phyloP scores from a whole-genome alignment of 2,329 filamentous ascomycete genomes.

The Alternaria postmessia region DNA sequence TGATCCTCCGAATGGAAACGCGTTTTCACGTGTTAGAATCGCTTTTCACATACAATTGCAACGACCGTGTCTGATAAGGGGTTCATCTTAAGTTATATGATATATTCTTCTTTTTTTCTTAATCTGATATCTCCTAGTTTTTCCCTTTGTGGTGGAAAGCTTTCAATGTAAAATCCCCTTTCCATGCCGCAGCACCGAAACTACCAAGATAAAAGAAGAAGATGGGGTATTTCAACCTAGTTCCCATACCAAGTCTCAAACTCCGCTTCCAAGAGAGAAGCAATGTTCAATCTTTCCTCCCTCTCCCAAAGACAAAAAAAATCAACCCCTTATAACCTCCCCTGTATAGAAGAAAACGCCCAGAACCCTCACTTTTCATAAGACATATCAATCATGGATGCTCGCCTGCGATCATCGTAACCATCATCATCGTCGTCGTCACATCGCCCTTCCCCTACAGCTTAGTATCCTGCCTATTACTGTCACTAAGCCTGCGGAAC shows the following conservation, averaged over 20 bases:
- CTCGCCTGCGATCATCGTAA: constrained; percentile 8
- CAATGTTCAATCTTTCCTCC: not conserved
- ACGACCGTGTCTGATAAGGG: no score
- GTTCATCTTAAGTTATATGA: no score
- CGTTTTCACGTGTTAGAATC: not conserved
- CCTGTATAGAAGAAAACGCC: constrained; percentile 3
- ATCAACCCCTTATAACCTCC: not conserved
- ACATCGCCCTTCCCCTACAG: constrained; percentile 28
- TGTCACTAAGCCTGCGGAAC: constrained; percentile 47
- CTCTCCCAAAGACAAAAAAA: no score
- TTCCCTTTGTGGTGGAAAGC: no score
- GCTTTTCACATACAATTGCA: not conserved
- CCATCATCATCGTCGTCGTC: not conserved
- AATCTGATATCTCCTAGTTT: no score
- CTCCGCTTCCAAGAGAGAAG: not conserved
- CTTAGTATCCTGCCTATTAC: constrained; percentile 49
- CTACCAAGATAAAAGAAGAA: not conserved
- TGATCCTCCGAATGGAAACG: not conserved
- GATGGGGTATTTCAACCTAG: constrained; percentile 11
- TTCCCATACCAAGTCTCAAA: not conserved
- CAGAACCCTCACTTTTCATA: constrained; percentile 25
- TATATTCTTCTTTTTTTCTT: not conserved
- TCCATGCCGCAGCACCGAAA: not conserved
- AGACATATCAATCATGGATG: constrained; percentile 20
- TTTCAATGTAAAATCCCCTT: not conserved